Evolutionary conservation across 805 yeast species (phyloP).

Genomic region (Yamadazyma takamatsuzukensis): DNA sequence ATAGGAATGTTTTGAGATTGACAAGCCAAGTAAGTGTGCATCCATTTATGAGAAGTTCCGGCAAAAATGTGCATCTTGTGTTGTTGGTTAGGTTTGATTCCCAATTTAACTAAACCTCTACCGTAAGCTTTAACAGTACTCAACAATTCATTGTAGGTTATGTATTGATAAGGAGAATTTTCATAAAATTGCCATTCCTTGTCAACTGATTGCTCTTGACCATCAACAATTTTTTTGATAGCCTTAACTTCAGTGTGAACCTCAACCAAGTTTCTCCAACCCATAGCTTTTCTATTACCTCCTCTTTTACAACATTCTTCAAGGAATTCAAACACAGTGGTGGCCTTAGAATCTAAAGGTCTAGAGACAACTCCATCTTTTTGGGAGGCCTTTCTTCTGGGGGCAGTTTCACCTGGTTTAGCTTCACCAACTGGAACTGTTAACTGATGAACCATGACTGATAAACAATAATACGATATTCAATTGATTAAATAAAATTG

Average conservation of each 20-base stretch:
- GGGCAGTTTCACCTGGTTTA: constrained; percentile 75
- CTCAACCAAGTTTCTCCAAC: constrained; percentile 74
- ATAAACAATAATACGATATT: no score
- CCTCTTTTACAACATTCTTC: constrained; percentile 57
- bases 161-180: constrained; percentile 64
- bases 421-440: constrained; percentile 69
- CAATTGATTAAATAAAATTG: no score
- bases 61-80: constrained; percentile 83
- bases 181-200: constrained; percentile 90
- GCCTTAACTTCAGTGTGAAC: constrained; percentile 72
- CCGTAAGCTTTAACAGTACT: constrained; percentile 53
- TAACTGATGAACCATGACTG: constrained; percentile 11
- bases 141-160: constrained; percentile 57
- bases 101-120: constrained; percentile 71
- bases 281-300: constrained; percentile 58
- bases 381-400: constrained; percentile 60
- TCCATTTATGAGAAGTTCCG: constrained; percentile 83
- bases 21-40: constrained; percentile 79
- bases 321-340: constrained; percentile 68
- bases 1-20: constrained; percentile 76
- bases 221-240: constrained; percentile 74
- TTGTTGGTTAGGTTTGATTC: constrained; percentile 57
- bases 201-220: constrained; percentile 64
- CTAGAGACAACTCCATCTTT: constrained; percentile 49
- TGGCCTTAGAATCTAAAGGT: constrained; percentile 63